These are phyloP conservation scores for Clitoria ternatea DNA, from an alignment of 306 rosid species.

Conservation along the genomic window DNA sequence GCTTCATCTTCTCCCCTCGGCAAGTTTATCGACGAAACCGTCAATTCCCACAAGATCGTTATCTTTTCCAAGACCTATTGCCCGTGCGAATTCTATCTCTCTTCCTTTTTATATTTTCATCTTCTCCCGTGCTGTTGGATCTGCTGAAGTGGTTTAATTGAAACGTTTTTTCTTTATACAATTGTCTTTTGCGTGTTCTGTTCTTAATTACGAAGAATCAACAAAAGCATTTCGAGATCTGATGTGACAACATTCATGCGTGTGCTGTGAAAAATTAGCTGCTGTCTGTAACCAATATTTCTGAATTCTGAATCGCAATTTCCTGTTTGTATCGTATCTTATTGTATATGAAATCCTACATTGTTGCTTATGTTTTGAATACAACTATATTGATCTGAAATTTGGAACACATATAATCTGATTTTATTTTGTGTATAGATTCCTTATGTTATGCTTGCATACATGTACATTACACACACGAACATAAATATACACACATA, in stretches of 20 bases:
- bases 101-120: not conserved
- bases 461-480: too few species aligned
- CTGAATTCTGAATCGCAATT: not conserved
- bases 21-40: conserved; percentile 66
- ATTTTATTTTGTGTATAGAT: too few species aligned
- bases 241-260: not conserved
- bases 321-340: not conserved
- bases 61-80: conserved; percentile 95
- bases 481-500: too few species aligned
- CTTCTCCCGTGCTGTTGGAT: conserved; percentile 5
- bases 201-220: not conserved
- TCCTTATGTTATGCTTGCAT: too few species aligned
- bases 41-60: conserved; percentile 68
- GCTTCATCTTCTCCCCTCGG: conserved; percentile 42
- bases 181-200: not conserved
- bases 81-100: conserved; percentile 48
- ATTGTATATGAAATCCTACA: not conserved
- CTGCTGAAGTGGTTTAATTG: not conserved
- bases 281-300: not conserved
- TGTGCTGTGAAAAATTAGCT: not conserved
- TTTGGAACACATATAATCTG: not conserved
- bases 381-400: not conserved
- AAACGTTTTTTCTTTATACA: too few species aligned
- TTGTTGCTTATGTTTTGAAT: conserved; percentile 13
- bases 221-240: not conserved